Percentiles rank a stretch among this genome's conserved stretches.
phyloP scores from a whole-genome alignment of 768 basidiomycete species.

The Leccinum subgranulosum region DNA sequence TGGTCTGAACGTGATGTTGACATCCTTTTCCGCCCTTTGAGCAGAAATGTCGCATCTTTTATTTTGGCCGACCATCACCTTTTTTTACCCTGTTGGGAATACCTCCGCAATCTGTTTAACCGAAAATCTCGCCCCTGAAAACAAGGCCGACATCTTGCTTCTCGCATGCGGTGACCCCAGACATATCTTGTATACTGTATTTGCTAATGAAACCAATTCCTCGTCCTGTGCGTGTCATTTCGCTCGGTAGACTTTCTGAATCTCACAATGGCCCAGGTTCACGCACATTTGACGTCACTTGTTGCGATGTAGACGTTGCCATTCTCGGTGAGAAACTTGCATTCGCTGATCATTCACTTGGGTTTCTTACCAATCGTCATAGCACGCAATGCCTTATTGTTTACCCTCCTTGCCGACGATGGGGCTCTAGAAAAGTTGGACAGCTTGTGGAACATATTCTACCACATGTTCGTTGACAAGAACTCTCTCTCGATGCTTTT shows the following conservation, averaged over 20 bases:
- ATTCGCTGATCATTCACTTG: neutral
- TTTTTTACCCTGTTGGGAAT: constrained; percentile 60
- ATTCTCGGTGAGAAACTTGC: constrained; percentile 20
- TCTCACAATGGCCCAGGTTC: constrained; percentile 7
- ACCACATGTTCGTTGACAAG: constrained; percentile 23
- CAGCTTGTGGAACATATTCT: constrained; percentile 26
- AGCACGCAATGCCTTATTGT: constrained; percentile 29
- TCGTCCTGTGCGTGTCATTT: constrained; percentile 4
- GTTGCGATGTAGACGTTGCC: constrained; percentile 28
- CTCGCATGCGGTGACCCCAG: constrained; percentile 58
- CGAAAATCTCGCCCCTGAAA: constrained; percentile 43
- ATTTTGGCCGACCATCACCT: constrained; percentile 25
- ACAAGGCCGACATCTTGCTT: constrained; percentile 37
- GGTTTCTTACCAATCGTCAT: neutral
- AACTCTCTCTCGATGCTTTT: constrained; percentile 15
- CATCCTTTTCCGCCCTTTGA: neutral
- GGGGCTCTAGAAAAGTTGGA: constrained; percentile 8
- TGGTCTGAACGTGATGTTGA: neutral
- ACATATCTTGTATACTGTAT: constrained; percentile 48
- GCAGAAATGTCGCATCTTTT: constrained; percentile 16
- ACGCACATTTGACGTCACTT: constrained; percentile 26
- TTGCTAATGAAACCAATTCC: constrained; percentile 10
- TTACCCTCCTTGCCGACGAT: constrained; percentile 25
- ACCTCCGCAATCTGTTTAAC: constrained; percentile 52
- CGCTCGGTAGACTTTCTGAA: neutral